phyloP scores from a whole-genome alignment of 2,329 filamentous ascomycete species.

The Emmonsiellopsis sp. region DNA sequence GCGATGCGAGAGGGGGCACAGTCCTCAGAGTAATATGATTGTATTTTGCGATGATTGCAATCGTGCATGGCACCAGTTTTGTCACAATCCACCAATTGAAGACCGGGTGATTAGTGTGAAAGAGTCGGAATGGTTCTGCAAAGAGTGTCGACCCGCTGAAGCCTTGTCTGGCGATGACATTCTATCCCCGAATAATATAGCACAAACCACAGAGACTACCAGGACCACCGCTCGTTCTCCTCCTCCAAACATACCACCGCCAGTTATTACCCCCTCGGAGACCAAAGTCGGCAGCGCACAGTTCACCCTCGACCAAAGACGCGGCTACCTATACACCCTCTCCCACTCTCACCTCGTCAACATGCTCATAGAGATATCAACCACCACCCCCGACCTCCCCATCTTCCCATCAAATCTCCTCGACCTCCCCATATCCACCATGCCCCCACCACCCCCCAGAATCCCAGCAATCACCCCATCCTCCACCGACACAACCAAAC shows the following conservation, averaged over 20 bases:
- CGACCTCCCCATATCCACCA: slow-evolving; percentile 9
- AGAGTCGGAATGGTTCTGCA: slow-evolving; percentile 63
- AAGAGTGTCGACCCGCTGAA: slow-evolving; percentile 41
- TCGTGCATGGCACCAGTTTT: slow-evolving; percentile 69
- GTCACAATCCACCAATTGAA: slow-evolving; percentile 66
- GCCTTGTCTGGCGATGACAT: not conserved
- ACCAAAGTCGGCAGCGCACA: slow-evolving; percentile 20
- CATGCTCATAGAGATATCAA: slow-evolving; percentile 53
- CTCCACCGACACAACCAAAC: slow-evolving; percentile 8
- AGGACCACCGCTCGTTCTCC: not conserved
- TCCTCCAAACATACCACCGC: slow-evolving; percentile 14
- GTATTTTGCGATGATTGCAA: slow-evolving; percentile 82
- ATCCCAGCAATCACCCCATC: slow-evolving; percentile 6
- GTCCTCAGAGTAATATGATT: slow-evolving; percentile 65
- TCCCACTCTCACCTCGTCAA: slow-evolving; percentile 53
- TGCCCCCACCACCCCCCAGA: slow-evolving; percentile 2
- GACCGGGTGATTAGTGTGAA: slow-evolving; percentile 58
- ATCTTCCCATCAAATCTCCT: slow-evolving; percentile 45
- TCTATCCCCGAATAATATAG: not conserved
- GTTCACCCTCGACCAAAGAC: slow-evolving; percentile 41
- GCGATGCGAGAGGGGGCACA: slow-evolving; percentile 62
- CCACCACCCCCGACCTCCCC: slow-evolving; percentile 54
- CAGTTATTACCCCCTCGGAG: slow-evolving; percentile 12
- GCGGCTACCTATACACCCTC: slow-evolving; percentile 53
- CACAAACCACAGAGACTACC: not conserved